Base-by-base conservation (phyloP, 257 asterid genomes). In the Solanum pennellii region DNA sequence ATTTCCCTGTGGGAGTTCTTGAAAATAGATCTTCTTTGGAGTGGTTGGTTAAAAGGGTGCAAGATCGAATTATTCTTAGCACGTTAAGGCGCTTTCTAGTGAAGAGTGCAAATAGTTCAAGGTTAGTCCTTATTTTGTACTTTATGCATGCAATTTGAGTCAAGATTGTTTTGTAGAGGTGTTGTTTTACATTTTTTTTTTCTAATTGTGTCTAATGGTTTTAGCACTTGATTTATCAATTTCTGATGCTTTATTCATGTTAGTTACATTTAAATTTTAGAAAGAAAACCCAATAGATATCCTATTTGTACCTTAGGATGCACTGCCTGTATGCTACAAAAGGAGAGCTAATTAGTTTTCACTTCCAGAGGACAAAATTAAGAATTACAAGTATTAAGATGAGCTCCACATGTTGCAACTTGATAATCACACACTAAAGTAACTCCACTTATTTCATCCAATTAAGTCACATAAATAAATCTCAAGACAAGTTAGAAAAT, bases 21-120 rank as follows among this genome's bases (percentile, higher is more conserved):
- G 92, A 91, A 86, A 83, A 87, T 85, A 90, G 93, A 85, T 90
- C 93, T 90, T 90, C 92, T 35, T 91, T 97, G 90, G 97, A 94
- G 95, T 91, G 94, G 95, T 91, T 97, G 37, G 93, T 95, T 82
- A 93, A 95, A 92, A 92, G 93, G 89, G 96, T 97, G 88, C 98
- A 95, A 91, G 96, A 93, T 69, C 94, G 95, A 88, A 93, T 97
- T 79, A 89, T 91, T 85, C 92, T 94, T 79, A 90, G 94, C 91
- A 92, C 98, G 10, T 87, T 97, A 49, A 94, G 98, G 91, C 92
- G 92, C 83, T 85, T 92, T 87, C 89, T 93, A 66, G 93, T 94
- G 85, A 94, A 94, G 93, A 89, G 89, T 39, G 92, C 93, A 85
- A 95, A 91, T 88, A 94, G 88, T 85, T 93, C 97, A 83, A 96